Evolutionary conservation across 305 asterid species (phyloP), one percentile per base, ranked within the genome.

Genomic region (Coffea humblotiana): DNA sequence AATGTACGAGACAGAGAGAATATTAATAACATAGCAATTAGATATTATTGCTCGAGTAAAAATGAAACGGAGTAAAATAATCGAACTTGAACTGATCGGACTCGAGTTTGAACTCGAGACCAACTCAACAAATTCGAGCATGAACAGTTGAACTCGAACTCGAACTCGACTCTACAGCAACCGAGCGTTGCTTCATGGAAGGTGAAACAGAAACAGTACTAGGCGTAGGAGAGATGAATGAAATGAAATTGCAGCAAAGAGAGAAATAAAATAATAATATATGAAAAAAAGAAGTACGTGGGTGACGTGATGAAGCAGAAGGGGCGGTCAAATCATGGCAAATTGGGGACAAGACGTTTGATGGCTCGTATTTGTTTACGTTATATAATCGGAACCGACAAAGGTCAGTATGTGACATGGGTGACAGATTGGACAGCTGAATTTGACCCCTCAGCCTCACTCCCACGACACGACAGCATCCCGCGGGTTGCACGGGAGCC

Each of bases 401-500:
- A 60, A 10, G 49, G 43, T 51, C 63, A 71, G 67, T 75, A 48
- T 68, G 58, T 80, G 85, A 78, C 81, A 77, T 71, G 61, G 73
- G 27, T 56, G 82, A 82, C 71, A 63, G 79, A 84, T 82, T 75
- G 6, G 87, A 84, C 80, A 76, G 83, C n/a, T 80, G 87, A 84
- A 21, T 61, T 43, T 27, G 83, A 81, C 75, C 80, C 16, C 21
- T 52, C 66, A 18, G 12, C 15, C 16, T 40, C 70, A 3, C 25
- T 16, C 48, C 23, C 52, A 60, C 76, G 79, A 83, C 52, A 60
- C 76, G 79, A 83, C 84, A 81, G 37, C 81, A 81, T 52, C 90
- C 88, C 90, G 84, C 90, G 90, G 84, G 73, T 6, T 61, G 81
- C 87, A 85, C 90, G 90, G 88, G 90, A 76, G 84, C 80, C 80